Conservation (phyloP, 2,329 filamentous ascomycete genomes). For the Penicillium vulpinum region DNA sequence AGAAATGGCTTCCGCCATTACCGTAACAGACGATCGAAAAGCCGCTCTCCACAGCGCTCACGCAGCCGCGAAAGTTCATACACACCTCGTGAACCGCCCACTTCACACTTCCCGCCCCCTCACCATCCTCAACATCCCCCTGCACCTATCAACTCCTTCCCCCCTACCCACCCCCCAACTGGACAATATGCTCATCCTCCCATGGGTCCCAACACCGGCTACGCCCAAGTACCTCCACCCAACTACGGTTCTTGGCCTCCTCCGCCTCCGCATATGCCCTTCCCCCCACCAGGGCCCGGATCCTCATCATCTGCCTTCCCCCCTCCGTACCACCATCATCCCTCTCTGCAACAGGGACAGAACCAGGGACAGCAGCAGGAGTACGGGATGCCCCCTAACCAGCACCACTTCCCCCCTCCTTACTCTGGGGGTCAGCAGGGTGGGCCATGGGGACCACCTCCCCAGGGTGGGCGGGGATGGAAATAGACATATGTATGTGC, state of each 20-base stretch:
- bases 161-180: slow-evolving; percentile 8
- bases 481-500: slow-evolving; percentile 5
- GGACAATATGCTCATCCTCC: slow-evolving; percentile 10
- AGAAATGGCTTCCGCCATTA: slow-evolving; percentile 15
- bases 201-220: slow-evolving; percentile 16
- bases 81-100: slow-evolving; percentile 31
- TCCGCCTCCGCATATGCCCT: slow-evolving; percentile 31
- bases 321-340: slow-evolving; percentile 29
- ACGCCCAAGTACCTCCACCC: slow-evolving; percentile 33
- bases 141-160: slow-evolving; percentile 18
- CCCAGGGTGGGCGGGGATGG: slow-evolving; percentile 16
- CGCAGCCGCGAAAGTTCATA: slow-evolving; percentile 35
- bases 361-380: slow-evolving; percentile 15
- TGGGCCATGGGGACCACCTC: slow-evolving; percentile 20
- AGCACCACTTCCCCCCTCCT: slow-evolving; percentile 36
- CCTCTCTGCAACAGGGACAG: slow-evolving; percentile 17
- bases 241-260: slow-evolving; percentile 39
- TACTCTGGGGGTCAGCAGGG: slow-evolving; percentile 27
- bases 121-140: slow-evolving; percentile 22
- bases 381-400: slow-evolving; percentile 30
- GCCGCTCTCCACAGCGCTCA: slow-evolving; percentile 27
- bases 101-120: slow-evolving; percentile 25
- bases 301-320: slow-evolving; percentile 26
- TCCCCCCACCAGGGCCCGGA: slow-evolving; percentile 17
- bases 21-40: slow-evolving; percentile 29